Evolutionary conservation across 352 stramenopile genomes (phyloP).

Genomic region (Globisporangium nodosum): DNA sequence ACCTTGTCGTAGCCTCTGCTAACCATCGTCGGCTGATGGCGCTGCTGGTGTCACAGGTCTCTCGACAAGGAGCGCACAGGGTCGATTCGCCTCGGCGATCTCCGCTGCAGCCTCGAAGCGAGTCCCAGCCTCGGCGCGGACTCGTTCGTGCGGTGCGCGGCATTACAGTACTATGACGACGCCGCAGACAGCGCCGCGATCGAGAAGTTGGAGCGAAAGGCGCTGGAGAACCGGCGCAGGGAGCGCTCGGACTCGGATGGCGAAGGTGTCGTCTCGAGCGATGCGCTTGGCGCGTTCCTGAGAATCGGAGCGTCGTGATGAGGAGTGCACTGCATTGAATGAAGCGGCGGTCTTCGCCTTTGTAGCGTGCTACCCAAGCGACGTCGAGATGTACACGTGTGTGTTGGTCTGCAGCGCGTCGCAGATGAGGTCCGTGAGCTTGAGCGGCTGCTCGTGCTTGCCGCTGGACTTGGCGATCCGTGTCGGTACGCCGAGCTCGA

Average conservation of each 20-base stretch:
- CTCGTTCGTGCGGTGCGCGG: conserved; percentile 16
- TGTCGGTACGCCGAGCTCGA: conserved; percentile 37
- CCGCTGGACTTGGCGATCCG: conserved; percentile 32
- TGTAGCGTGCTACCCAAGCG: conserved; percentile 18
- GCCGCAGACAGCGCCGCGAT: conserved; percentile 1
- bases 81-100: conserved; percentile 14
- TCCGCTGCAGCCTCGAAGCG: background rate
- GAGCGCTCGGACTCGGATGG: background rate
- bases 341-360: background rate
- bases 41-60: conserved; percentile 5
- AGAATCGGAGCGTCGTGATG: conserved; percentile 2
- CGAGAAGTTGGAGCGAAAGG: background rate
- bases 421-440: conserved; percentile 54
- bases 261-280: background rate
- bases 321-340: background rate
- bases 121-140: conserved; percentile 8
- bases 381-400: conserved; percentile 66
- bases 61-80: conserved; percentile 9
- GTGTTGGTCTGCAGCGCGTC: conserved; percentile 51
- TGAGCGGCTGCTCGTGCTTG: conserved; percentile 31
- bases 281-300: conserved; percentile 9
- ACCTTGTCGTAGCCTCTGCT: background rate
- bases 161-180: conserved; percentile 23
- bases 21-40: too few species aligned
- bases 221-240: background rate